Evolutionary conservation across 345 rosid species (phyloP).

Genomic region (Rubroshorea leprosula): DNA sequence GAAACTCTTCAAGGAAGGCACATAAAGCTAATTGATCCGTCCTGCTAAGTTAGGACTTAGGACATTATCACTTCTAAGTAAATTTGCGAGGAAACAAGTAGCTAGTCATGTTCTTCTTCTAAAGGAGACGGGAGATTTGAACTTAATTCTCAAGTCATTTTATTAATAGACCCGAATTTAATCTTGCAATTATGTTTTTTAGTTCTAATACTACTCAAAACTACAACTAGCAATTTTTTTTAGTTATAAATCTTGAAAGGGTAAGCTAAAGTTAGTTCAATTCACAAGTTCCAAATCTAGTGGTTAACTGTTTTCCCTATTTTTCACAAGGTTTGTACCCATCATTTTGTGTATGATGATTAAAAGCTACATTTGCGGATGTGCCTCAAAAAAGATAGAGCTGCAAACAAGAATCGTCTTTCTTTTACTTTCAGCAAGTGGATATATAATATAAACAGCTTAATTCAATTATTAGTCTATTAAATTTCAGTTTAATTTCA

Average conservation of each 20-base stretch:
- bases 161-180: too few species aligned
- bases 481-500: too few species aligned
- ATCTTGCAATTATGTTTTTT: too few species aligned
- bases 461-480: too few species aligned
- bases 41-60: too few species aligned
- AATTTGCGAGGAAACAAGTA: not conserved
- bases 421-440: not conserved
- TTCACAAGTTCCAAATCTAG: not conserved
- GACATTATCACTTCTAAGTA: too few species aligned
- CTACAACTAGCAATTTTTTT: too few species aligned
- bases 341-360: not conserved
- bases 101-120: not conserved
- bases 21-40: not conserved
- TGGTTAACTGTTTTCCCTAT: not conserved
- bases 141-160: not conserved
- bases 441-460: not conserved
- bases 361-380: conserved; percentile 22
- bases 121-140: not conserved
- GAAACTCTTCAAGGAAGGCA: too few species aligned
- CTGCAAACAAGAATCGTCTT: conserved; percentile 1
- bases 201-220: not conserved
- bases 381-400: conserved; percentile 9
- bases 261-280: not conserved
- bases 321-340: not conserved
- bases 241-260: not conserved